Conservation (phyloP, 768 basidiomycete genomes). For the Boletus reticuloceps region DNA sequence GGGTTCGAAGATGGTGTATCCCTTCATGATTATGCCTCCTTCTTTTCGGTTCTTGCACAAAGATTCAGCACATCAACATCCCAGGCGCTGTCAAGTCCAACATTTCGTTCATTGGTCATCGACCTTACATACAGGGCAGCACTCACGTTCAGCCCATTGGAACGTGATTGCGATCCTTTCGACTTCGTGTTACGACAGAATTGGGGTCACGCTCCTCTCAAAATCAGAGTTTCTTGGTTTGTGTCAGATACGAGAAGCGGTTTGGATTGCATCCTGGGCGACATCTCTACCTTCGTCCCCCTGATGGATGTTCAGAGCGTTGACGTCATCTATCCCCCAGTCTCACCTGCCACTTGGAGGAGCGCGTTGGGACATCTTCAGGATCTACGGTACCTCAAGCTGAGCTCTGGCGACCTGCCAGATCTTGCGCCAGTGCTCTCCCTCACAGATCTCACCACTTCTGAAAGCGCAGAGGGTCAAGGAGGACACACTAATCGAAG, state of each 20-base stretch:
- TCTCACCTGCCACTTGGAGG: too few relatives aligned
- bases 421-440: neutral
- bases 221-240: neutral
- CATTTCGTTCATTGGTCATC: neutral
- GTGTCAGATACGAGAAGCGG: too few relatives aligned
- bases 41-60: conserved; percentile 1
- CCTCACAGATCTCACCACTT: too few relatives aligned
- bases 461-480: too few relatives aligned
- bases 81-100: neutral
- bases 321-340: neutral
- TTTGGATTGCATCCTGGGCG: neutral
- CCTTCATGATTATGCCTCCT: neutral
- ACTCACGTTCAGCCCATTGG: neutral
- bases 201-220: too few relatives aligned
- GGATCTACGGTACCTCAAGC: neutral
- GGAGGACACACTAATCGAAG: too few relatives aligned
- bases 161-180: neutral
- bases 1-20: neutral
- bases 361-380: too few relatives aligned
- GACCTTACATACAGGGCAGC: too few relatives aligned
- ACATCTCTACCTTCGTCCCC: neutral
- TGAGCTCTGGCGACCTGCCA: neutral
- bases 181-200: too few relatives aligned
- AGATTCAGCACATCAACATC: neutral
- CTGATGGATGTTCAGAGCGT: neutral